Base-by-base conservation (phyloP, 805 yeast genomes). In the Vanderwaltozyma tropicalis region DNA sequence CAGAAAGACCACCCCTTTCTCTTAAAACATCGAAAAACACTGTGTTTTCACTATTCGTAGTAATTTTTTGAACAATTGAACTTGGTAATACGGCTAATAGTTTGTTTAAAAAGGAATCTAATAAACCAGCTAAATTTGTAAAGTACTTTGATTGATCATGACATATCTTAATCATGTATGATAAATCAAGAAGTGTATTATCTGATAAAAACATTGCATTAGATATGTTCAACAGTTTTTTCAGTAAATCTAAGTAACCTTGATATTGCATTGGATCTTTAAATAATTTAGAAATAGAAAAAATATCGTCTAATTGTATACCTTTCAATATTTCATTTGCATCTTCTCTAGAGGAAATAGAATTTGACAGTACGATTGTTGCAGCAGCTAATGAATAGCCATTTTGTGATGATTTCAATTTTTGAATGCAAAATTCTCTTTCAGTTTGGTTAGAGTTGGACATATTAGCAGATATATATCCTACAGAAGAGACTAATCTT, bases 181-280 rank as follows among this genome's bases (percentile, higher is more conserved):
- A 38, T 7, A 60, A 31, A 9, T 27, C 33, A 3, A 15, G 12
- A 7, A 49, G 20, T n/a, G 41, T 41, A 1, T 47, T 44, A 1
- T 42, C 29, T 1, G 42, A 21, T n/a, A 55, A 21, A 11, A 46
- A 46, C 48, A 52, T 49, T 2, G 47, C 44, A 32, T 39, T 50
- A 3, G 48, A 37, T 8, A 53, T 28, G 28, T 47, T 55, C 10
- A 60, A 14, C 12, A 52, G 34, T 41, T 60, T 60, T 30, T 43
- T 53, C 5, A 50, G 24, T 13, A 57, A 37, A 39, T 55, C 59
- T 7, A 60, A 35, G 28, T 48, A 49, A 1, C 63, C 62, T 41
- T 58, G 62, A 28, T 41, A 55, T 36, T 56, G 55, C 40, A 57
- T 41, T 5, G 63, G 62, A 34, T 60, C 64, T 18, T 39, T 46